A percentile compares a stretch with the other conserved stretches of the same genome.
These are phyloP conservation scores for Cordyceps cateniannulata DNA, from an alignment of 2,329 filamentous ascomycete genomes.

Conservation along the genomic window DNA sequence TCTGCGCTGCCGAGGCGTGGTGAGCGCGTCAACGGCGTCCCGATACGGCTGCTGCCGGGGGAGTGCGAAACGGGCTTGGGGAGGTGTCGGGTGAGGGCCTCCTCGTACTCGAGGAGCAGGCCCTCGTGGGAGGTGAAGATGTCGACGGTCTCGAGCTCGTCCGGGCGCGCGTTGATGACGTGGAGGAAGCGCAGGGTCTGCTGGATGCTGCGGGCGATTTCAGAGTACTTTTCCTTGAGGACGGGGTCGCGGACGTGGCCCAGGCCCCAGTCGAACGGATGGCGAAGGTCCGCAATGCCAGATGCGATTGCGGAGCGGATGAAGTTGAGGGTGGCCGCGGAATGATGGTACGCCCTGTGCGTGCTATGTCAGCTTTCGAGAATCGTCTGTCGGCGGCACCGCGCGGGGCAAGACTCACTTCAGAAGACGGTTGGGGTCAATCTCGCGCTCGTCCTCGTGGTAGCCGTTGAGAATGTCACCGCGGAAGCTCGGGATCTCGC, in stretches of 20 bases:
- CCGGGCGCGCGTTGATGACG: slow-evolving; percentile 80
- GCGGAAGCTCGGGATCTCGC: slow-evolving; percentile 80
- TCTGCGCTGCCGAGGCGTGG: slow-evolving; percentile 16
- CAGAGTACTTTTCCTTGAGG: slow-evolving; percentile 78
- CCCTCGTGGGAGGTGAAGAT: slow-evolving; percentile 95
- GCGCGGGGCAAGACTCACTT: slow-evolving; percentile 38
- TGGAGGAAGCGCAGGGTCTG: slow-evolving; percentile 92
- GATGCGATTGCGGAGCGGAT: slow-evolving; percentile 76
- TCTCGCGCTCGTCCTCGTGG: slow-evolving; percentile 63
- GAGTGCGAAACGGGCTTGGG: slow-evolving; percentile 50
- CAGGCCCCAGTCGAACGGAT: slow-evolving; percentile 88
- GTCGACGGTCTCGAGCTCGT: slow-evolving; percentile 84
- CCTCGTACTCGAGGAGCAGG: slow-evolving; percentile 88
- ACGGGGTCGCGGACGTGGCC: slow-evolving; percentile 82
- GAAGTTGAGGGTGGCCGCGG: slow-evolving; percentile 90
- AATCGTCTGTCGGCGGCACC: neutral
- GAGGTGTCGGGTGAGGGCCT: slow-evolving; percentile 72
- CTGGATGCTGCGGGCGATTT: slow-evolving; percentile 78
- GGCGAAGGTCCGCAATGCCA: slow-evolving; percentile 89
- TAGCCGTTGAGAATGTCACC: slow-evolving; percentile 96
- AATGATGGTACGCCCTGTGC: slow-evolving; percentile 85
- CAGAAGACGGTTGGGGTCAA: slow-evolving; percentile 79
- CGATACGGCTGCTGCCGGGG: slow-evolving; percentile 18
- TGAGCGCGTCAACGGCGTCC: slow-evolving; percentile 22
- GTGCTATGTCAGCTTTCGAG: neutral